A percentile compares a stretch with the other conserved stretches of the same genome.
These are phyloP conservation scores for Talaromyces amestolkiae DNA, from an alignment of 2,329 filamentous ascomycete genomes.

Conservation along the genomic window DNA sequence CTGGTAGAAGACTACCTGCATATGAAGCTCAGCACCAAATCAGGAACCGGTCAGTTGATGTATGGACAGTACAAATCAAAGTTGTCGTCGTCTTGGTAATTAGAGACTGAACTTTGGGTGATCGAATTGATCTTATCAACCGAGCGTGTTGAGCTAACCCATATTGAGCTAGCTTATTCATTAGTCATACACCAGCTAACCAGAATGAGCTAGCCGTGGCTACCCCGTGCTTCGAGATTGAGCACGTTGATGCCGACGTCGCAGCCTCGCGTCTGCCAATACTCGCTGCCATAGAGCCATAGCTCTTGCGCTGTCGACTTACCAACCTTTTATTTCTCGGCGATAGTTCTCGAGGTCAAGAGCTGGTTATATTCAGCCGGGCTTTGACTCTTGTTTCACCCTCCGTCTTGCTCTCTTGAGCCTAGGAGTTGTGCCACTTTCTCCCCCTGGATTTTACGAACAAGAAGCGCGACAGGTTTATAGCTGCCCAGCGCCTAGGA, in stretches of 20 bases:
- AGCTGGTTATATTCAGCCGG: neutral
- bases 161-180: neutral
- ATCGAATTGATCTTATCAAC: neutral
- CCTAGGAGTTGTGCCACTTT: neutral
- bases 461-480: neutral
- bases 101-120: neutral
- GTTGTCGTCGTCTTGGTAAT: neutral
- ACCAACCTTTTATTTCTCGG: neutral
- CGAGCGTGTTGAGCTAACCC: neutral
- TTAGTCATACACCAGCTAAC: neutral
- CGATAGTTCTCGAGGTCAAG: neutral
- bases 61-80: neutral
- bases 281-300: slow-evolving; percentile 15
- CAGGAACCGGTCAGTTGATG: neutral
- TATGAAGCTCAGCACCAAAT: neutral
- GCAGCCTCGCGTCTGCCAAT: slow-evolving; percentile 15
- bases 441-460: slow-evolving; percentile 11
- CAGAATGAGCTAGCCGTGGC: neutral
- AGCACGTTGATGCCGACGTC: slow-evolving; percentile 18
- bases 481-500: neutral
- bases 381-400: neutral
- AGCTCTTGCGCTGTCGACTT: slow-evolving; percentile 10
- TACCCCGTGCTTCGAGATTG: slow-evolving; percentile 18
- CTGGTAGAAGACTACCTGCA: neutral
- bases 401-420: neutral